Conservation (phyloP, 2,329 filamentous ascomycete genomes). For the Grosmannia penicillata region DNA sequence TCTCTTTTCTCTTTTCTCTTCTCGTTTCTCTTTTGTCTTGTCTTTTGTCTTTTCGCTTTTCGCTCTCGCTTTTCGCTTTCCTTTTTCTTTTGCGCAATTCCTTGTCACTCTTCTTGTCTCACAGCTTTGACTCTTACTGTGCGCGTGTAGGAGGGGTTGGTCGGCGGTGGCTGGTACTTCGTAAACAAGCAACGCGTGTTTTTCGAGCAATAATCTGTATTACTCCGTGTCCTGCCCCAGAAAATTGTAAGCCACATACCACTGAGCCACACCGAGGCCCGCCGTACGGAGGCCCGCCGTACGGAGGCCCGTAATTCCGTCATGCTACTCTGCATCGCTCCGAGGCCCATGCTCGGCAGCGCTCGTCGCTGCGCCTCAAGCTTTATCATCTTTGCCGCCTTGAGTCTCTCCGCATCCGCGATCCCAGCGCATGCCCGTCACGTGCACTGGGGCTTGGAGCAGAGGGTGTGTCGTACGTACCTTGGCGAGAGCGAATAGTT, state of each 20-base stretch:
- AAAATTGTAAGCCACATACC: conserved; percentile 8
- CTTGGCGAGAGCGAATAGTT: too few relatives aligned
- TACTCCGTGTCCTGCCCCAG: too few relatives aligned
- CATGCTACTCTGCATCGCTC: too few relatives aligned
- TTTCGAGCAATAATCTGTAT: background rate
- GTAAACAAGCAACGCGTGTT: conserved; percentile 7
- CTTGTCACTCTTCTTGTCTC: background rate
- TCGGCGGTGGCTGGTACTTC: conserved; percentile 6
- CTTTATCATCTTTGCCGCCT: too few relatives aligned
- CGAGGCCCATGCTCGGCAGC: too few relatives aligned
- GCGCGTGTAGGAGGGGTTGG: background rate
- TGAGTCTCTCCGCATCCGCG: too few relatives aligned
- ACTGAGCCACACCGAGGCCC: conserved; percentile 1
- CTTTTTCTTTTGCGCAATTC: conserved; percentile 1
- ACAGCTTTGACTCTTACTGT: conserved; percentile 1
- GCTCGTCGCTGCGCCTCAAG: too few relatives aligned
- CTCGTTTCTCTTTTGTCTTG: background rate
- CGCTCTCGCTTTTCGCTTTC: background rate
- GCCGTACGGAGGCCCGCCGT: too few relatives aligned
- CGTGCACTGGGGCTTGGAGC: too few relatives aligned
- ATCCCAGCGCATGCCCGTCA: too few relatives aligned
- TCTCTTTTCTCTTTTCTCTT: background rate
- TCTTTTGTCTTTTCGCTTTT: conserved; percentile 1
- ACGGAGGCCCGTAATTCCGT: too few relatives aligned
- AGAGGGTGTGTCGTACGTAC: too few relatives aligned